Evolutionary conservation across 257 asterid species (phyloP), one percentile per base, ranked within the genome.

Genomic region (Scutellaria baicalensis): DNA sequence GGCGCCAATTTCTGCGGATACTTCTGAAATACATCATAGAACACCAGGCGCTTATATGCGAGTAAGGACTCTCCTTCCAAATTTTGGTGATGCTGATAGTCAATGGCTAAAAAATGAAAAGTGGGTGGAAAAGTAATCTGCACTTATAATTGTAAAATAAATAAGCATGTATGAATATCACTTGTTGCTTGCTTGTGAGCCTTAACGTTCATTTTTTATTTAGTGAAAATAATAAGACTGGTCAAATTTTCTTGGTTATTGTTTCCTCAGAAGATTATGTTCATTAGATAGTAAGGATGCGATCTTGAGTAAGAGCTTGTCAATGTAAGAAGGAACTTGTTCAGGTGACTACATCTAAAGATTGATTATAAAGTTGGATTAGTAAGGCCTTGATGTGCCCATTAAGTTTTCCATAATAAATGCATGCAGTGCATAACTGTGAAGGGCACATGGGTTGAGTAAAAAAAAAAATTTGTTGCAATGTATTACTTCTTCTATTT

Each of bases 41-140:
- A 58, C 96, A 94, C 74, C 99, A 94, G 78, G 90, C 88, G 63
- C 97, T 91, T 68, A 94, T 94, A 80, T 94, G 99, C 97, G 96
- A 94, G 99, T 94, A 83, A 83, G 95, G 72, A 72, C 59, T 74
- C 21, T 27, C 69, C 48, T 40, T n/a, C 70, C 33, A 35, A 45
- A 18, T 12, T 39, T 38, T 71, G 38, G 16, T 20, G 20, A 44
- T 40, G 64, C 7, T 35, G 9, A 43, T n/a, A 36, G 50, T 18
- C n/a, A 35, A 44, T 48, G 57, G 61, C 39, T 31, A 11, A 14
- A 36, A 20, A 61, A 48, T 49, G 6, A 71, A 11, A 18, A 31
- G 17, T 40, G 21, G 45, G 14, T 40, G 52, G 43, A 50, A 52
- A 14, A 51, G 52, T 20, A 20, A 52, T 6, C 16, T 38, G 44